Base-by-base conservation (phyloP, 345 rosid genomes). In the Xanthoceras sorbifolium region DNA sequence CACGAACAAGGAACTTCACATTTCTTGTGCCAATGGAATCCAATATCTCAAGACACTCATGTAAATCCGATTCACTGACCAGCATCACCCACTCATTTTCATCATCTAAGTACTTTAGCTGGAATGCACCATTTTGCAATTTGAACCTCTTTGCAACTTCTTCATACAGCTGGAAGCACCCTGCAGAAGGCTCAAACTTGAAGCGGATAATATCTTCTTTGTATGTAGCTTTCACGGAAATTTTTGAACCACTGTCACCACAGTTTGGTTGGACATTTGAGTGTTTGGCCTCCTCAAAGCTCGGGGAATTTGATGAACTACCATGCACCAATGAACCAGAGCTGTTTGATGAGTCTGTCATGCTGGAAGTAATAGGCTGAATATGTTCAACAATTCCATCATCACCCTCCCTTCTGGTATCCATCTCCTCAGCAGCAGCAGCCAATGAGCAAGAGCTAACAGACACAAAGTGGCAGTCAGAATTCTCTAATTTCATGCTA, bases 1-100 rank as follows among this genome's bases (percentile, higher is more conserved):
- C 98, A 31, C 86, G 88, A 62, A 95, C 93, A 2, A 85, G 85
- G 77, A 93, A 88, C 86, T 90, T 95, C 79, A 90, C 91, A 25
- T 67, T 84, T 0, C 77, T 89, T 38, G 83, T 89, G 34, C 96
- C 92, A 28, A 78, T 64, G 31, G 71, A 36, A n/a, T 92, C 90
- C 77, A 95, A 42, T 79, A 93, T 84, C 82, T 93, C 98, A 9
- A 93, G 71, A 62, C 97, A 95, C 85, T 93, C 99, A 65, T 89
- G 89, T 59, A 92, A 88, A 86, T 95, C 99, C 1, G 88, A 88
- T 78, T 93, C 94, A 44, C 77, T 87, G 26, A 86, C 86, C 59
- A 93, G 72, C 88, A 95, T 73, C 75, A 95, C 96, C 98, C 98
- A 95, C 77, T 95, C 98, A 22, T 92, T 93, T 76, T 95, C 99